Evolutionary conservation across 192 early-diverging fungal genomes (phyloP).

Genomic region (Ambispora gerdemannii): DNA sequence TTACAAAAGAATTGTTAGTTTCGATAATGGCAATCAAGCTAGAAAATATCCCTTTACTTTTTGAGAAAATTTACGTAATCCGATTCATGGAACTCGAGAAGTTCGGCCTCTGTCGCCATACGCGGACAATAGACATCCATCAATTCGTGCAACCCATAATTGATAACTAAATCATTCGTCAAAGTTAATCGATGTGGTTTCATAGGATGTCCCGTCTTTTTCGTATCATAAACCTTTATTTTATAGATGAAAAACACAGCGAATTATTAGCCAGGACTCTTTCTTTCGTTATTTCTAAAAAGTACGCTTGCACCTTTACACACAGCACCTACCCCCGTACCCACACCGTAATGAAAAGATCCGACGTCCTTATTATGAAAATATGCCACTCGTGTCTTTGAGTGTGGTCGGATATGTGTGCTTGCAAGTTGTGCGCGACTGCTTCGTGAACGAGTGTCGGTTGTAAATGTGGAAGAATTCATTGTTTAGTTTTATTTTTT

Average conservation of each 20-base stretch:
- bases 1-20: slow-evolving; percentile 25
- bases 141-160: slow-evolving; percentile 88
- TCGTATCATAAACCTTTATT: background rate
- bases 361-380: slow-evolving; percentile 76
- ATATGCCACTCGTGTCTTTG: slow-evolving; percentile 64
- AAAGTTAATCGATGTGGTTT: slow-evolving; percentile 92
- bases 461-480: slow-evolving; percentile 5
- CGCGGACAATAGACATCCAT: slow-evolving; percentile 85
- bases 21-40: background rate
- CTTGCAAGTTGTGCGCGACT: background rate
- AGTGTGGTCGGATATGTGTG: slow-evolving; percentile 45
- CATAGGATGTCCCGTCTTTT: slow-evolving; percentile 70
- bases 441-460: background rate
- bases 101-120: slow-evolving; percentile 82
- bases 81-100: slow-evolving; percentile 90
- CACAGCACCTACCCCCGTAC: background rate
- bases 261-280: background rate
- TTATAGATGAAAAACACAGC: background rate
- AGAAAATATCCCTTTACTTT: slow-evolving; percentile 41
- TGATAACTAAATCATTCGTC: slow-evolving; percentile 91
- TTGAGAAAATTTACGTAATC: slow-evolving; percentile 97
- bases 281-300: background rate
- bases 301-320: background rate
- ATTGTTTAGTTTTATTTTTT: no score
- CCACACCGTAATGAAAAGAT: slow-evolving; percentile 76